Evolutionary conservation across 2,329 filamentous ascomycete genomes (phyloP).

Genomic region (Mycosphaerelloides madeirae): DNA sequence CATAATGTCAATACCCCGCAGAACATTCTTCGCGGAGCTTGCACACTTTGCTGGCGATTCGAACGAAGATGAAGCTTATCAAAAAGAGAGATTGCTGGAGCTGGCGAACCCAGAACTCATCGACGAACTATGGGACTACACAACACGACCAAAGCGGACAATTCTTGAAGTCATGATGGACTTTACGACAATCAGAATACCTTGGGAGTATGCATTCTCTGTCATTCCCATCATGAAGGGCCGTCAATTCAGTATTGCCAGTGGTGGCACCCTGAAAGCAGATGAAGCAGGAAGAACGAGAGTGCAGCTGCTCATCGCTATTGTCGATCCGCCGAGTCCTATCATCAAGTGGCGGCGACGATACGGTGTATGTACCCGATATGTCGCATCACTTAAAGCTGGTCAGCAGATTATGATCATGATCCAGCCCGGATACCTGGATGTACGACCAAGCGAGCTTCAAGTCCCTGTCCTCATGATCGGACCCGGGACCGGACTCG

Average conservation of each 20-base stretch:
- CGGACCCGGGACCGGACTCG: conserved; percentile 80
- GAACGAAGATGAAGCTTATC: conserved; percentile 46
- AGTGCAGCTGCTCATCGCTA: conserved; percentile 34
- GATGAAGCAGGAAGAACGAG: conserved; percentile 22
- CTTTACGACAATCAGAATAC: conserved; percentile 78
- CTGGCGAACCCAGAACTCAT: conserved; percentile 74
- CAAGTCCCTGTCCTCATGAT: conserved; percentile 66
- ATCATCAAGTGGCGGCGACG: conserved; percentile 89
- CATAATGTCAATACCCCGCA: conserved; percentile 80
- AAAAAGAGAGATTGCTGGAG: conserved; percentile 76
- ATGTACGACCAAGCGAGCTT: conserved; percentile 44
- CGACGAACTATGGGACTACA: conserved; percentile 95
- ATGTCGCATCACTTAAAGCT: conserved; percentile 62
- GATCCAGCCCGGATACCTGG: conserved; percentile 51
- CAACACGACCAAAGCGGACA: conserved; percentile 79
- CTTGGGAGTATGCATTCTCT: conserved; percentile 65
- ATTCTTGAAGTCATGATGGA: conserved; percentile 91
- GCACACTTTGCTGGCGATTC: conserved; percentile 67
- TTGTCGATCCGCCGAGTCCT: conserved; percentile 42
- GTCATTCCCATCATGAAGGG: conserved; percentile 78
- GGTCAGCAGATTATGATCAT: conserved; percentile 58
- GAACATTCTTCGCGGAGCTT: conserved; percentile 77
- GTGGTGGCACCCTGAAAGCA: conserved; percentile 51
- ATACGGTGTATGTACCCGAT: conserved; percentile 84
- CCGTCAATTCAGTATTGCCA: conserved; percentile 91